phyloP scores from a whole-genome alignment of 768 basidiomycete species.

The Amyloporia xantha region DNA sequence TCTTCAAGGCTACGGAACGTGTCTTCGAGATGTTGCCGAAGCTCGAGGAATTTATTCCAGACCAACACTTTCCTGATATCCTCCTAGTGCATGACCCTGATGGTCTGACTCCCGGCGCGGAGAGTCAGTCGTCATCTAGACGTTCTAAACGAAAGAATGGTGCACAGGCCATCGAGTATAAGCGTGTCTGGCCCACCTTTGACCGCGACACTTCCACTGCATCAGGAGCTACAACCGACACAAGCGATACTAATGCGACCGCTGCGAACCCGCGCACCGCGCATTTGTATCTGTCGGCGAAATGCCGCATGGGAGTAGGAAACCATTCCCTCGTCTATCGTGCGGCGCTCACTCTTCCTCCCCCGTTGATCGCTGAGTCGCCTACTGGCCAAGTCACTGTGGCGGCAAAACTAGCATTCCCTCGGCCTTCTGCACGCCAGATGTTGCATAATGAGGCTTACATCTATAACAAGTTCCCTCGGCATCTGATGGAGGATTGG shows the following conservation, averaged over 20 bases:
- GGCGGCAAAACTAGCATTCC: constrained; percentile 22
- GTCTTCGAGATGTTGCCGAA: constrained; percentile 14
- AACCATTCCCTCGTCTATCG: constrained; percentile 48
- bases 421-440: constrained; percentile 5
- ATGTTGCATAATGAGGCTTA: constrained; percentile 31
- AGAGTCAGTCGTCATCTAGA: neutral
- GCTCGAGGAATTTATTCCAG: constrained; percentile 23
- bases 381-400: constrained; percentile 20
- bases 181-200: neutral
- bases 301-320: constrained; percentile 31
- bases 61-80: constrained; percentile 19
- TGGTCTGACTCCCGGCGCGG: neutral
- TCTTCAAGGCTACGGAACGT: neutral
- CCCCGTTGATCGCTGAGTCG: constrained; percentile 19
- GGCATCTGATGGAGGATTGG: constrained; percentile 43
- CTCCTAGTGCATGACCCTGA: constrained; percentile 19
- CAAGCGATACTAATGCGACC: neutral
- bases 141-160: neutral
- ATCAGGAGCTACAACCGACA: neutral
- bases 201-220: neutral
- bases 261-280: neutral
- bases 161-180: neutral
- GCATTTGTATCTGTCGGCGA: neutral
- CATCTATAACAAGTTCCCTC: constrained; percentile 40
- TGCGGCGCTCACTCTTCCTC: constrained; percentile 47